These are phyloP conservation scores for Leavenworthia alabamica DNA, from an alignment of 345 rosid genomes.

Conservation along the genomic window DNA sequence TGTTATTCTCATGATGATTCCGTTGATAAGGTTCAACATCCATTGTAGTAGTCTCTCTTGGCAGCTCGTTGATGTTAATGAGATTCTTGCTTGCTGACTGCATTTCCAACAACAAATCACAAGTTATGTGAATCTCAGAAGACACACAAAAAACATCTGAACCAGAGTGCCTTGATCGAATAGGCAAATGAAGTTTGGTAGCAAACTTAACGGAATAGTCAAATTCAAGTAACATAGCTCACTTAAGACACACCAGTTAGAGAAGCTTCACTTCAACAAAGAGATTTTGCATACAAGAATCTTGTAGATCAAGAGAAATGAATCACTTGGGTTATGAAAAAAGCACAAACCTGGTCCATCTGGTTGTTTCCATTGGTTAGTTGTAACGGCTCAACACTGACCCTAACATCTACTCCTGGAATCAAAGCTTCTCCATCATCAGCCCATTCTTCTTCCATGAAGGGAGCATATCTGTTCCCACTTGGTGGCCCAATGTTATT, in stretches of 20 bases:
- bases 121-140: background rate
- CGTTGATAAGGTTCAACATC: conserved; percentile 16
- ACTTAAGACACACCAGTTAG: conserved; percentile 10
- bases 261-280: conserved; percentile 2
- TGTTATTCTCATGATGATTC: conserved; percentile 18
- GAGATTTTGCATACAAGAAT: conserved; percentile 3
- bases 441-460: conserved; percentile 73
- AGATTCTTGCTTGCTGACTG: conserved; percentile 21
- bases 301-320: background rate
- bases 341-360: conserved; percentile 42
- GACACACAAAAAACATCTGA: background rate
- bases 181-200: background rate
- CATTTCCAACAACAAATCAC: conserved; percentile 32
- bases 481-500: conserved; percentile 86
- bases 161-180: background rate
- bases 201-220: background rate
- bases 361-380: conserved; percentile 17
- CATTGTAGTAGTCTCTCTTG: conserved; percentile 25
- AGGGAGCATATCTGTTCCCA: conserved; percentile 76
- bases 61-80: conserved; percentile 35
- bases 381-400: conserved; percentile 28
- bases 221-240: background rate
- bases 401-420: conserved; percentile 51
- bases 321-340: background rate
- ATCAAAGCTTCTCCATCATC: conserved; percentile 43